Evolutionary conservation across 1,139 yeast species (phyloP), one percentile per base, ranked within the genome.

Genomic region (Kurtzmaniella quercitrusa): DNA sequence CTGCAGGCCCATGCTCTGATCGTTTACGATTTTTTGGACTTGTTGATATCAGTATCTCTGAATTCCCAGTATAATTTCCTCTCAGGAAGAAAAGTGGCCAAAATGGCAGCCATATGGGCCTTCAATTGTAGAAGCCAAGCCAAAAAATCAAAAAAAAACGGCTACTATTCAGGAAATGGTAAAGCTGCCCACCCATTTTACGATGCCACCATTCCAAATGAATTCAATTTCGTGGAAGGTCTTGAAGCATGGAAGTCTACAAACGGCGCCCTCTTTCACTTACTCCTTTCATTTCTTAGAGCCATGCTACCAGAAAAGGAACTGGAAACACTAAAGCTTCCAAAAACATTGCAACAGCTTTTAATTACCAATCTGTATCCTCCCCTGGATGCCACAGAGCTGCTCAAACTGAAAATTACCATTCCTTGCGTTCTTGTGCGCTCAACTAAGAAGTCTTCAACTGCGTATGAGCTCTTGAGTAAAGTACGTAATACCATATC

Each of bases 81-180:
- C 65, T 80, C 87, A 53, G 95, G 95, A 1, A 72, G 91, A 38
- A 88, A 88, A 56, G 74, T 89, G 17, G 76, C 94, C 15, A 82
- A 86, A 52, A 76, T 89, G 80, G 84, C 94, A 30, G 91, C 93
- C 18, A 66, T 88, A 32, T 89, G 96, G 96, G 97, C 96, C 0
- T 89, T 89, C 55, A 80, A 78, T 48, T 47, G 53, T 17, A 44
- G 33, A 15, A 12, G 19, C 5, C 21, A 20, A 34, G 26, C 20
- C 18, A 23, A 26, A 36, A 33, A 32, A 21, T 16, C 40, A n/a
- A 19, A 20, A n/a, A 16, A 7, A 2, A 22, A 36, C n/a, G 38
- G 38, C 7, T 36, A 8, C 16, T n/a, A 15, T 3, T 21, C 35
- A 3, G 47, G 49, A 12, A 48, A 39, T n/a, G 41, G 47, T 7